Conservation (phyloP, 306 rosid species). For the Lathyrus tuberosus region DNA sequence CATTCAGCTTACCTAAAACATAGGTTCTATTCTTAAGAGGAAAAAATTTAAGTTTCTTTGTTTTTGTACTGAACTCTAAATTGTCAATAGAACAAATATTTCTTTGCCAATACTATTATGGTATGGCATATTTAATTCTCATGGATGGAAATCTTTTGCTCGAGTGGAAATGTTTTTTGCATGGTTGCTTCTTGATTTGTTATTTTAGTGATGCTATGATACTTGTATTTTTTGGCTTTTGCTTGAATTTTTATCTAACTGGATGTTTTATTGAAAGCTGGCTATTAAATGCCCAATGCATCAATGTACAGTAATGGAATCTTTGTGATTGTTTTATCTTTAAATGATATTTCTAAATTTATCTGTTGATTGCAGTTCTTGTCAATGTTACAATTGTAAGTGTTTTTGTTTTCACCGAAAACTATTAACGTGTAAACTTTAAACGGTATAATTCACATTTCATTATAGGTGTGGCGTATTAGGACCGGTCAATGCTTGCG, state of each 20-base stretch:
- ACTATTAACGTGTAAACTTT: constrained; percentile 15
- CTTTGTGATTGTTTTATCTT: background rate
- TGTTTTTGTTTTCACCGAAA: constrained; percentile 20
- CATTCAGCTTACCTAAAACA: background rate
- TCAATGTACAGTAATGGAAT: constrained; percentile 1
- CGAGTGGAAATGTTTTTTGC: background rate
- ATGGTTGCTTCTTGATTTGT: constrained; percentile 4
- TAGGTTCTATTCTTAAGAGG: constrained; percentile 3
- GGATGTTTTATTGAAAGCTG: constrained; percentile 25
- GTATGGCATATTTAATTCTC: background rate
- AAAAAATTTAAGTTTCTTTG: background rate
- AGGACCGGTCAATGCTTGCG: constrained; percentile 99
- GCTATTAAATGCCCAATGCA: constrained; percentile 10
- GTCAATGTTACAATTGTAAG: background rate
- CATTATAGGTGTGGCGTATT: constrained; percentile 86
- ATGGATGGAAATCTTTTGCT: background rate
- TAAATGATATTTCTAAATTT: background rate
- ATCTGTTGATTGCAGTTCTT: background rate
- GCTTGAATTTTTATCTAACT: constrained; percentile 6
- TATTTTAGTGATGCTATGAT: constrained; percentile 16
- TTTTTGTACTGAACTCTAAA: constrained; percentile 13
- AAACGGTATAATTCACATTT: constrained; percentile 28
- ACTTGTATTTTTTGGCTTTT: background rate
- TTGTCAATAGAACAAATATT: background rate
- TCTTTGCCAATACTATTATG: background rate